Conservation (phyloP, 129 eudicot species). For the Silybum marianum region DNA sequence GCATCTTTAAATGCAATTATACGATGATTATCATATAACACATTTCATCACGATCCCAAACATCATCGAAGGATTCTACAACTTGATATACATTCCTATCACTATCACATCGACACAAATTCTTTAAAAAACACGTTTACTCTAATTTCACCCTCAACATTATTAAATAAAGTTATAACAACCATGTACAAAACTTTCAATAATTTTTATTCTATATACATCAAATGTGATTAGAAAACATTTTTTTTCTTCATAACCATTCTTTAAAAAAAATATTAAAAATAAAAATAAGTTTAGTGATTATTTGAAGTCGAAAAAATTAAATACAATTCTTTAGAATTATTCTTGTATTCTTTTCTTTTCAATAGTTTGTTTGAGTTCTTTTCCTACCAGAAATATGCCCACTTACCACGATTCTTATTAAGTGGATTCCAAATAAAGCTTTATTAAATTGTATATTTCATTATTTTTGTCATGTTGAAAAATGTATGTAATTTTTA, state of each 20-base stretch:
- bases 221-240: not conserved
- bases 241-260: not conserved
- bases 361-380: constrained; percentile 12
- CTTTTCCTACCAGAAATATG: constrained; percentile 34
- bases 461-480: not conserved
- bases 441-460: constrained; percentile 13
- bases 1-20: not conserved
- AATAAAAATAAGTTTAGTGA: not conserved
- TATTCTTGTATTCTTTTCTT: constrained; percentile 19
- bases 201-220: not conserved
- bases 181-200: not conserved
- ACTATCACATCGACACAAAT: not conserved
- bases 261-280: not conserved
- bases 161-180: not conserved
- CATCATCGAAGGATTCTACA: not conserved
- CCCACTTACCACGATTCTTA: constrained; percentile 33
- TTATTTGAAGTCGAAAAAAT: not conserved
- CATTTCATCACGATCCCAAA: not conserved
- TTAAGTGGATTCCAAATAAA: constrained; percentile 26
- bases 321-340: constrained; percentile 2
- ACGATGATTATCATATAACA: not conserved
- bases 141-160: not conserved
- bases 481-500: not conserved
- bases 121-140: not conserved
- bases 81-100: not conserved